Evolutionary conservation across 257 asterid species (phyloP).

Genomic region (Lantana camara): DNA sequence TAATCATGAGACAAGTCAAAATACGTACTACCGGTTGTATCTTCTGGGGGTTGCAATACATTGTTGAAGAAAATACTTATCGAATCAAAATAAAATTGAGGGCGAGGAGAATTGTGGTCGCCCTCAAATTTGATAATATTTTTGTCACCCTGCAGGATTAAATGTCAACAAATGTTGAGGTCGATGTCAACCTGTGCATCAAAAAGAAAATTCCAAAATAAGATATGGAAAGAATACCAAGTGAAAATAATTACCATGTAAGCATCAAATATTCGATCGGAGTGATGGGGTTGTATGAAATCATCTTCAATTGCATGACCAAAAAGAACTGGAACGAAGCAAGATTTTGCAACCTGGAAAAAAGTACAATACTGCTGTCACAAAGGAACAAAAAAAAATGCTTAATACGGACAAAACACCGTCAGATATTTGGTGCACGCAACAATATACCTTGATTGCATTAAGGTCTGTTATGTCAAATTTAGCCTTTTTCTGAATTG

Average conservation of each 20-base stretch:
- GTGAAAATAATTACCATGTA: constrained; percentile 54
- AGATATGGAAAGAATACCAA: neutral
- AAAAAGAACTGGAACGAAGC: constrained; percentile 79
- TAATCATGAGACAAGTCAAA: constrained; percentile 59
- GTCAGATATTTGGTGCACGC: too few relatives aligned
- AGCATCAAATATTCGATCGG: constrained; percentile 74
- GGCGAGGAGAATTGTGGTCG: constrained; percentile 90
- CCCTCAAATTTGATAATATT: constrained; percentile 89
- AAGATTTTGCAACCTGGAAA: constrained; percentile 71
- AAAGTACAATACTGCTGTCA: neutral
- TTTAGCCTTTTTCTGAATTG: constrained; percentile 74
- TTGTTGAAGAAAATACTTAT: constrained; percentile 86
- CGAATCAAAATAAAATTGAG: constrained; percentile 86
- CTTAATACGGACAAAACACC: too few relatives aligned
- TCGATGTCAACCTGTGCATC: neutral
- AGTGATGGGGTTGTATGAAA: constrained; percentile 88
- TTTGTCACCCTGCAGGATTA: constrained; percentile 72
- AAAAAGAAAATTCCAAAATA: neutral
- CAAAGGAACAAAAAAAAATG: neutral
- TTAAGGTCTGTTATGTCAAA: constrained; percentile 74
- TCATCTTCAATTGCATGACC: constrained; percentile 88
- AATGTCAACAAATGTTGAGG: neutral
- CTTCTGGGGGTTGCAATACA: constrained; percentile 81
- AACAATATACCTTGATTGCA: constrained; percentile 79
- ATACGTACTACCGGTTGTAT: constrained; percentile 49